Base-by-base conservation (phyloP, 768 basidiomycete genomes). In the Mycena rebaudengoi region DNA sequence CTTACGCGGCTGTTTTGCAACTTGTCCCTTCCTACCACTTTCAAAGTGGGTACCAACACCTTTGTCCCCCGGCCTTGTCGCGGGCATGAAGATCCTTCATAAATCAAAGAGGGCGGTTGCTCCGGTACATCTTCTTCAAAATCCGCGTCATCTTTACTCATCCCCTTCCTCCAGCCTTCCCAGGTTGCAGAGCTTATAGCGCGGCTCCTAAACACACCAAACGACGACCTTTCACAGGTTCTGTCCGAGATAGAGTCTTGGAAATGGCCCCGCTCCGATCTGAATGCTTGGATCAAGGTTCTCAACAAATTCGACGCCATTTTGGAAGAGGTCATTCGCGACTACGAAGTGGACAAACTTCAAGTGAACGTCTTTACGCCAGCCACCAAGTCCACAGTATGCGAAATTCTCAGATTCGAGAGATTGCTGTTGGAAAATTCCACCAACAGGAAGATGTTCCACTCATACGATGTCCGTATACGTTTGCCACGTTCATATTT, bases 261-360 rank as follows among this genome's bases (percentile, higher is more conserved):
- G 98, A 90, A 86, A 75, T 99, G 94, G 91, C 94, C 96, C 33
- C 88, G 98, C 65, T 96, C 96, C 58, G 98, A 99, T 82, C 85
- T 99, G 64, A 95, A 98, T 79, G 89, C 92, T 59, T 99, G 98
- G 98, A 89, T 95, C 75, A 90, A 91, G 73, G 94, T 96, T 60
- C 87, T 99, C 48, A 97, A 99, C 85, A 92, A 92, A 75, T 96
- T 99, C 74, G 98, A 99, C 80, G 81, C 82, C 62, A 88, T 98
- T 67, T 85, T 99, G 69, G 95, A 92, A 72, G 88, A 88, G 39
- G 82, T 90, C 68, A 91, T 98, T 75, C 83, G 83, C 63, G 89
- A 91, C 76, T 97, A 99, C 76, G 88, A 92, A 55, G 84, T 99
- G 64, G 91, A 92, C 76, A 89, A 90, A 70, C 82, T 95, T 5